phyloP scores from a whole-genome alignment of 768 basidiomycete genomes.

The Trichaptum fuscoviolaceum region DNA sequence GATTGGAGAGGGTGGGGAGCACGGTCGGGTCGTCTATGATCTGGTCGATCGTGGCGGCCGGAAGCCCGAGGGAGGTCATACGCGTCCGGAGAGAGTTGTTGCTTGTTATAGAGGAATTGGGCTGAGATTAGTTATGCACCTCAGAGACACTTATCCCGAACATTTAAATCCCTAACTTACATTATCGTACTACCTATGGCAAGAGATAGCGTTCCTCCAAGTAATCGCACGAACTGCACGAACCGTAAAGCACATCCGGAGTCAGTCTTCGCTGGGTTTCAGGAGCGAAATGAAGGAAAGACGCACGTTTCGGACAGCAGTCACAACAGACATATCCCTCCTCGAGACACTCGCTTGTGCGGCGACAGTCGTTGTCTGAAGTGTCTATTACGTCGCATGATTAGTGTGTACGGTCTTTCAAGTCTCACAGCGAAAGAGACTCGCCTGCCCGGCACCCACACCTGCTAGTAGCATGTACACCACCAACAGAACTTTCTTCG shows the following conservation, averaged over 20 bases:
- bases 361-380: conserved; percentile 63
- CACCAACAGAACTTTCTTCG: conserved; percentile 45
- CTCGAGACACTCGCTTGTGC: conserved; percentile 68
- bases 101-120: conserved; percentile 11
- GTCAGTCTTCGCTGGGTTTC: not conserved
- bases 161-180: conserved; percentile 25
- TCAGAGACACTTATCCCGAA: conserved; percentile 8
- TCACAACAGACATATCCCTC: conserved; percentile 73
- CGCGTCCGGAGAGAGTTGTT: conserved; percentile 45
- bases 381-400: conserved; percentile 30
- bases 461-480: conserved; percentile 59
- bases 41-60: conserved; percentile 31
- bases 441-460: conserved; percentile 53
- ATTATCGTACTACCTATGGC: conserved; percentile 59
- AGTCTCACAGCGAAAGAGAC: conserved; percentile 21
- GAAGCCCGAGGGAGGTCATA: conserved; percentile 34
- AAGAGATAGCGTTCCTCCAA: conserved; percentile 66
- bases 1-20: conserved; percentile 25
- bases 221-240: conserved; percentile 54
- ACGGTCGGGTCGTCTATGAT: conserved; percentile 47
- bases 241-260: conserved; percentile 1
- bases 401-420: not conserved
- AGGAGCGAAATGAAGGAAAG: conserved; percentile 2
- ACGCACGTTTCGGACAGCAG: conserved; percentile 56
- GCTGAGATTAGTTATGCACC: not conserved